Evolutionary conservation across 805 yeast species (phyloP).

Genomic region (Metschnikowia koreensis): DNA sequence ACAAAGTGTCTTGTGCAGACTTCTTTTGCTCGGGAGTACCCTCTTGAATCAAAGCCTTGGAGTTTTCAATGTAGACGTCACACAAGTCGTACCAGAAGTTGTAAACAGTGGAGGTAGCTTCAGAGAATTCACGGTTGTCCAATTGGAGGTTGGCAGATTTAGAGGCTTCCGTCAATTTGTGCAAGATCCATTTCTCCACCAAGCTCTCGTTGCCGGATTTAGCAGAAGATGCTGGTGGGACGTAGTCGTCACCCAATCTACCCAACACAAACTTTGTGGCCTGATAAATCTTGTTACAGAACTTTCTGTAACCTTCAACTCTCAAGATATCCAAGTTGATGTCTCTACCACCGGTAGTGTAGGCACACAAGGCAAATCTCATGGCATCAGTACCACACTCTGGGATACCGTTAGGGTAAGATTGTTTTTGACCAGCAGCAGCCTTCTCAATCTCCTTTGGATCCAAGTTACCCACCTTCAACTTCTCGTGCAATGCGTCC

Average conservation of each 20-base stretch:
- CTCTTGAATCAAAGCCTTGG: conserved; percentile 87
- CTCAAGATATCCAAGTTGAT: conserved; percentile 93
- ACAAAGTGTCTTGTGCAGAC: conserved; percentile 92
- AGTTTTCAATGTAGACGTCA: conserved; percentile 97
- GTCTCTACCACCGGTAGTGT: conserved; percentile 98
- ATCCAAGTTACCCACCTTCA: conserved; percentile 80
- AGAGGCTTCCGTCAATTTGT: conserved; percentile 72
- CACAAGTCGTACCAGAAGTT: conserved; percentile 96
- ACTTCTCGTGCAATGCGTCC: conserved; percentile 73
- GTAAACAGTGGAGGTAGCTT: conserved; percentile 82
- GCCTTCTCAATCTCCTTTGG: conserved; percentile 87
- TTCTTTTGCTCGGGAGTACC: conserved; percentile 81
- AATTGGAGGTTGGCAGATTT: conserved; percentile 61
- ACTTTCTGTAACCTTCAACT: conserved; percentile 98
- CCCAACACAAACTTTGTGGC: conserved; percentile 95
- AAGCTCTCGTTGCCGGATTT: conserved; percentile 79
- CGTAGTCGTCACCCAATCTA: conserved; percentile 85
- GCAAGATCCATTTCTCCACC: conserved; percentile 96
- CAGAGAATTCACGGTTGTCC: conserved; percentile 86
- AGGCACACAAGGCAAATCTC: conserved; percentile 97
- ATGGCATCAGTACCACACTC: conserved; percentile 99
- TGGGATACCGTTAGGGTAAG: conserved; percentile 96
- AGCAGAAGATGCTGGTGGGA: conserved; percentile 66
- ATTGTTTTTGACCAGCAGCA: conserved; percentile 77
- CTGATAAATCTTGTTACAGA: conserved; percentile 98